These are phyloP conservation scores for Colletotrichum tamarilloi DNA, from an alignment of 2,329 filamentous ascomycete genomes.

Conservation along the genomic window DNA sequence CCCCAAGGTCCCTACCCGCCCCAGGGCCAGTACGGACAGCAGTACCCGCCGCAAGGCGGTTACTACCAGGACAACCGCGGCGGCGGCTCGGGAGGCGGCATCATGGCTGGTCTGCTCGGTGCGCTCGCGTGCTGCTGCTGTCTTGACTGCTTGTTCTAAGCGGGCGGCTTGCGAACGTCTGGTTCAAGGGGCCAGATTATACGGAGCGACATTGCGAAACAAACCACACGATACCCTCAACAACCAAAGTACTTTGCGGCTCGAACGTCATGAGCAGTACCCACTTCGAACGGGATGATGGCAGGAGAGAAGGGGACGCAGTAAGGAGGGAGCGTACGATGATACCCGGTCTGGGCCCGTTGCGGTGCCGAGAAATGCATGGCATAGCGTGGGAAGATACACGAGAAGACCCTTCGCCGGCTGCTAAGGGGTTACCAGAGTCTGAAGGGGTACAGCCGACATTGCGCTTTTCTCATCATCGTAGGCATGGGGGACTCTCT, in stretches of 20 bases:
- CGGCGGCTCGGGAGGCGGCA: conserved; percentile 45
- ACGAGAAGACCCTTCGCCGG: not conserved
- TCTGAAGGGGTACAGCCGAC: not conserved
- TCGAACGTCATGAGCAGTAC: not conserved
- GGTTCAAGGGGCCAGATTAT: not conserved
- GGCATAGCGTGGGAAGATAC: not conserved
- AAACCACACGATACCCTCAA: conserved; percentile 22
- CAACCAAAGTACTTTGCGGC: not conserved
- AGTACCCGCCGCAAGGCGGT: conserved; percentile 41
- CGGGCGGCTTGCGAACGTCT: not conserved
- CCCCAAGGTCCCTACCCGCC: conserved; percentile 34
- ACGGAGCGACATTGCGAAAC: not conserved
- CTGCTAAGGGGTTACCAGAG: not conserved
- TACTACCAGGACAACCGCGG: conserved; percentile 44
- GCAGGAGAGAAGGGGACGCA: not conserved
- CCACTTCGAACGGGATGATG: not conserved
- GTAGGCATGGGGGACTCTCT: not conserved
- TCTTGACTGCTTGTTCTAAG: conserved; percentile 66
- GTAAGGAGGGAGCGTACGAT: not conserved
- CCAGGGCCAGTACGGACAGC: conserved; percentile 37
- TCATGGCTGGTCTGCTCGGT: conserved; percentile 60
- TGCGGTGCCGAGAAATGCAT: not conserved
- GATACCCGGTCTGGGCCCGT: too few relatives aligned
- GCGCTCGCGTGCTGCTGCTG: conserved; percentile 69
- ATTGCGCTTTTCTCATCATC: not conserved